phyloP scores from a whole-genome alignment of 2,329 filamentous ascomycete species.

The Cytospora chrysosperma region DNA sequence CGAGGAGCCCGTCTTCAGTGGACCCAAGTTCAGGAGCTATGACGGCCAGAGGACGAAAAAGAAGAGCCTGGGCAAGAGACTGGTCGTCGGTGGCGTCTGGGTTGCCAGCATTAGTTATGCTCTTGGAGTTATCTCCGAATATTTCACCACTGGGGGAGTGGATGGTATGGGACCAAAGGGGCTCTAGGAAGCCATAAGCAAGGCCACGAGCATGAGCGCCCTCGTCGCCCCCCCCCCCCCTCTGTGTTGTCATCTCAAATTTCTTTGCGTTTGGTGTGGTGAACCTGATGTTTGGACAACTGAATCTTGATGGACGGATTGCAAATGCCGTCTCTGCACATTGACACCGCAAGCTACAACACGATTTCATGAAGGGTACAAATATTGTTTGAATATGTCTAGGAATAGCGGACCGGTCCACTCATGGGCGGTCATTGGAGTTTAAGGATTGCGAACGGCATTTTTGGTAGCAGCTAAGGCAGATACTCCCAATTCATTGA shows the following conservation, averaged over 20 bases:
- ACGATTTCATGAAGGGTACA: neutral
- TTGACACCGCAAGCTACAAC: neutral
- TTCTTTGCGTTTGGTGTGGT: neutral
- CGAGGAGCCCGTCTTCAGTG: slow-evolving; percentile 49
- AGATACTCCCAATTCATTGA: slow-evolving; percentile 19
- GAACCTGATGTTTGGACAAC: too few relatives aligned
- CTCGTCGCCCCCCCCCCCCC: neutral
- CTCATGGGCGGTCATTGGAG: slow-evolving; percentile 1
- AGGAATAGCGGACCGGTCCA: neutral
- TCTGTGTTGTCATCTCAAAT: neutral
- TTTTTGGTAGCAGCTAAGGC: neutral
- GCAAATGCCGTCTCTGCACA: too few relatives aligned
- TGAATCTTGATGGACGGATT: neutral
- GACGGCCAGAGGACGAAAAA: slow-evolving; percentile 35
- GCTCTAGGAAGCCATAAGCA: neutral
- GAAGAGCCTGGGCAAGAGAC: slow-evolving; percentile 45
- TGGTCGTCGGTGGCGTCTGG: slow-evolving; percentile 54
- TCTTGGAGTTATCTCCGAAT: slow-evolving; percentile 58
- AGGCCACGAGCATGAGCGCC: neutral
- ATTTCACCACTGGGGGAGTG: slow-evolving; percentile 48
- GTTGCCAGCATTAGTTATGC: slow-evolving; percentile 57
- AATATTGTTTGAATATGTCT: neutral
- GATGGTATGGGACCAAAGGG: slow-evolving; percentile 40
- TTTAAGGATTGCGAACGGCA: neutral
- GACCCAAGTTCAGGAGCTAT: slow-evolving; percentile 28